Conservation (phyloP, 257 asterid species). For the Galeopsis tetrahit region DNA sequence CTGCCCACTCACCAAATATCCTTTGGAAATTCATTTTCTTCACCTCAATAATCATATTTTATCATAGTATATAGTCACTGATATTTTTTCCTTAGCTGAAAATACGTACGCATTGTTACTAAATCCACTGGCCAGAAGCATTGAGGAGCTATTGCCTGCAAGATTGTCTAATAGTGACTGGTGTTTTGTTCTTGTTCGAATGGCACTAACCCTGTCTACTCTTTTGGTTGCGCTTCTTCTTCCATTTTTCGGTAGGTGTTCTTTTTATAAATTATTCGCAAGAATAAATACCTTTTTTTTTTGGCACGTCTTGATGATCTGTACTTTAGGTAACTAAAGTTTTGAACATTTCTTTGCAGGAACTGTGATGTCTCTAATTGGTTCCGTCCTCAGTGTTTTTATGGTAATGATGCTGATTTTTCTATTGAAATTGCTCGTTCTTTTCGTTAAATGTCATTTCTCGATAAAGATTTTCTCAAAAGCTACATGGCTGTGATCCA, state of each 20-base stretch:
- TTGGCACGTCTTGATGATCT: background rate
- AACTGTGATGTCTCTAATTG: slow-evolving; percentile 81
- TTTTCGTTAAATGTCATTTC: background rate
- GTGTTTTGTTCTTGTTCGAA: slow-evolving; percentile 69
- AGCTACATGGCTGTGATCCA: slow-evolving; percentile 24
- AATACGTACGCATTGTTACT: slow-evolving; percentile 67
- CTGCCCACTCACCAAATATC: slow-evolving; percentile 89
- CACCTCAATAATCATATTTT: background rate
- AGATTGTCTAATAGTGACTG: slow-evolving; percentile 46
- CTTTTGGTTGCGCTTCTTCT: slow-evolving; percentile 70
- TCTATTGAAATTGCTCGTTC: background rate
- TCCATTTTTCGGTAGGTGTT: slow-evolving; percentile 77
- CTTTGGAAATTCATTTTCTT: slow-evolving; percentile 38
- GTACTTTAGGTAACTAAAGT: background rate
- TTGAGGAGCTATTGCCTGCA: slow-evolving; percentile 79
- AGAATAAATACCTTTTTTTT: background rate
- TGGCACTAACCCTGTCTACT: slow-evolving; percentile 62
- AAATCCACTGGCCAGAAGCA: slow-evolving; percentile 85
- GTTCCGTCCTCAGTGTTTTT: slow-evolving; percentile 76
- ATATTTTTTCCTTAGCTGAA: slow-evolving; percentile 53
- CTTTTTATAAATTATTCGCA: background rate
- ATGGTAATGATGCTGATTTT: slow-evolving; percentile 53
- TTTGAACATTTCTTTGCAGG: slow-evolving; percentile 48
- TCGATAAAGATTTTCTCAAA: slow-evolving; percentile 1
- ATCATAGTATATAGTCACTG: background rate